Evolutionary conservation across 805 yeast genomes (phyloP), one percentile per base, ranked within the genome.

Genomic region (Candida orba): DNA sequence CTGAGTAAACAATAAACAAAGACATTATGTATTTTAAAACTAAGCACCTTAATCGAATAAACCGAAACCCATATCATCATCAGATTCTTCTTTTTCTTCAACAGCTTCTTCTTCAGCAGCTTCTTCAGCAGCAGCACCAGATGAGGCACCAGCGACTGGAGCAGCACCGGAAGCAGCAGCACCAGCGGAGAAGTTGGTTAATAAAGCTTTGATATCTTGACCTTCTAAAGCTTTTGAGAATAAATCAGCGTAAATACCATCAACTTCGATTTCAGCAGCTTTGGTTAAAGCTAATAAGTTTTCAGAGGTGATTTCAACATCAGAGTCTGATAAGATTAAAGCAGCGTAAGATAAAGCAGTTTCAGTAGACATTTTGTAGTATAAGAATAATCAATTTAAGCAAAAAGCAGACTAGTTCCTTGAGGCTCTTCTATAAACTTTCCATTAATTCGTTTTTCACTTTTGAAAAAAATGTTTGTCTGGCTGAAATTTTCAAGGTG

Each of bases 61-160:
- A 73, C 90, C 91, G 86, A 84, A 81, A 66, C 95, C 95, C 95
- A 88, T 86, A 73, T 85, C 95, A 67, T 80, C 89, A 66, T 79
- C 84, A 52, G 78, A 75, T 65, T 73, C 74, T 59, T 64, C 72
- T 59, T 69, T 78, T 43, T 58, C 66, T 56, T 66, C 78, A 56
- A 66, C 80, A 46, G 62, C 81, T 55, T 63, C 80, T 52, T 63
- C 81, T 53, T 63, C 81, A 51, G 60, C 84, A 53, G 72, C 90
- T 47, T 71, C 85, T 60, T 71, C 84, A 60, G 70, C 81, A 58
- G 73, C 81, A 62, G 73, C 78, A 54, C 74, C 79, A 57, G 76
- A 79, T 52, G 71, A 76, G 52, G 73, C 82, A 60, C 76, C 75
- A 48, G 79, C 69, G 60, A 77, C 78, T 67, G 79, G 79, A 59